Conservation (phyloP, 306 rosid species). For the Abrus precatorius region DNA sequence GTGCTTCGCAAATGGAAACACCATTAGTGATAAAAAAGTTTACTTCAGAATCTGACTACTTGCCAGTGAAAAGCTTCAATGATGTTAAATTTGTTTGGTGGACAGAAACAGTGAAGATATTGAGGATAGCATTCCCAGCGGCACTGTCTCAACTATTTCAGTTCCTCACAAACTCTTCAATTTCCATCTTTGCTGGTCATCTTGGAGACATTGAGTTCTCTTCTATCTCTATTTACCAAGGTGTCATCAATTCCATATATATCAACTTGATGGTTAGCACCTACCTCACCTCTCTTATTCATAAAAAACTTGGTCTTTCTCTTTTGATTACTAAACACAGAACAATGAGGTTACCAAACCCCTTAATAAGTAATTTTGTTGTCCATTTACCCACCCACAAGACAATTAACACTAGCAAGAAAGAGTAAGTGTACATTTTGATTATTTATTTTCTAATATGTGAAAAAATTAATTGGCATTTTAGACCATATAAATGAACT, state of each 20-base stretch:
- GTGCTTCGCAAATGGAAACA: constrained; percentile 20
- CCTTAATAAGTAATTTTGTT: no score
- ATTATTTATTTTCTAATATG: no score
- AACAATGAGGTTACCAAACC: no score
- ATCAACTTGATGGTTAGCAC: constrained; percentile 56
- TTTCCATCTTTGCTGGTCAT: constrained; percentile 75
- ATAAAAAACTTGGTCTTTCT: not conserved
- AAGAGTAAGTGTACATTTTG: no score
- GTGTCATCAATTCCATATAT: constrained; percentile 58
- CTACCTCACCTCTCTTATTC: not conserved
- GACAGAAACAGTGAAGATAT: constrained; percentile 57
- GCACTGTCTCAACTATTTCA: constrained; percentile 57
- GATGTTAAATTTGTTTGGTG: constrained; percentile 50
- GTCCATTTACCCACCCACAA: no score
- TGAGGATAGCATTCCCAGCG: constrained; percentile 66
- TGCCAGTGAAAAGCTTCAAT: constrained; percentile 45
- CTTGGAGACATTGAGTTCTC: constrained; percentile 76
- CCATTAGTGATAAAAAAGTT: constrained; percentile 11
- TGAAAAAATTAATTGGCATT: no score
- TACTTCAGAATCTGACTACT: constrained; percentile 51
- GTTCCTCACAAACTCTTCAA: constrained; percentile 49
- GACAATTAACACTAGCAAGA: no score
- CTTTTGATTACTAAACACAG: not conserved
- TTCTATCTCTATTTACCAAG: constrained; percentile 60
- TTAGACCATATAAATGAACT: no score